These are phyloP conservation scores for Acanthamoeba triangularis DNA, from an alignment of 208 protist genomes.

Conservation along the genomic window DNA sequence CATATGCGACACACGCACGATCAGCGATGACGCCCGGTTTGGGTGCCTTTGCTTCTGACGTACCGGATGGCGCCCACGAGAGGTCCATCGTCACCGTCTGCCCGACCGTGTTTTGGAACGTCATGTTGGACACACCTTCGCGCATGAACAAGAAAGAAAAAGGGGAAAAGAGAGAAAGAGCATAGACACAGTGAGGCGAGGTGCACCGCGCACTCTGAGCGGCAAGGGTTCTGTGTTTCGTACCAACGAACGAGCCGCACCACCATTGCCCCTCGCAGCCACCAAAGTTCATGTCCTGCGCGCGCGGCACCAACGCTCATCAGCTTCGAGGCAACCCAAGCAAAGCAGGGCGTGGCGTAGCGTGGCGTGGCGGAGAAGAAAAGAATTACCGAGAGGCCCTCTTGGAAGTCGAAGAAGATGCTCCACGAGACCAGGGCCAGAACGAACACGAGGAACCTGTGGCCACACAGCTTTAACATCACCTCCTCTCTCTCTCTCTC, in stretches of 20 bases:
- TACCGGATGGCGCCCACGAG: conserved; percentile 59
- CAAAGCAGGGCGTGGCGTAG: background rate
- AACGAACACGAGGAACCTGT: conserved; percentile 42
- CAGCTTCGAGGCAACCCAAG: background rate
- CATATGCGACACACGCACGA: background rate
- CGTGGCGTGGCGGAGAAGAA: background rate
- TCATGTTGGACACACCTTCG: background rate
- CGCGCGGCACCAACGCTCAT: background rate
- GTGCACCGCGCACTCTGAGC: background rate
- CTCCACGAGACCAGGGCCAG: conserved; percentile 57
- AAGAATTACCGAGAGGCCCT: conserved; percentile 1
- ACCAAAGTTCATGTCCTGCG: conserved; percentile 32
- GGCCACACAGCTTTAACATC: background rate
- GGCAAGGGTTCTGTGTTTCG: background rate
- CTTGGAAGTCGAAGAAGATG: conserved; percentile 40
- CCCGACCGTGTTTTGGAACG: background rate
- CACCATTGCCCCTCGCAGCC: conserved; percentile 71
- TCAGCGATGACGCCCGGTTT: background rate
- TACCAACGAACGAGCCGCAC: conserved; percentile 58
- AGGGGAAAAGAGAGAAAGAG: too few relatives aligned
- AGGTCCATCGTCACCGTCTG: background rate
- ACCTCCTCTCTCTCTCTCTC: too few relatives aligned
- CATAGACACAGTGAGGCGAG: too few relatives aligned
- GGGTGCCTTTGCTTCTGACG: background rate
- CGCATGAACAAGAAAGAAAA: background rate